A percentile compares a stretch with the other conserved stretches of the same genome.
Evolutionary conservation across 768 basidiomycete species (phyloP).

Genomic region (Amanita brunnescens): DNA sequence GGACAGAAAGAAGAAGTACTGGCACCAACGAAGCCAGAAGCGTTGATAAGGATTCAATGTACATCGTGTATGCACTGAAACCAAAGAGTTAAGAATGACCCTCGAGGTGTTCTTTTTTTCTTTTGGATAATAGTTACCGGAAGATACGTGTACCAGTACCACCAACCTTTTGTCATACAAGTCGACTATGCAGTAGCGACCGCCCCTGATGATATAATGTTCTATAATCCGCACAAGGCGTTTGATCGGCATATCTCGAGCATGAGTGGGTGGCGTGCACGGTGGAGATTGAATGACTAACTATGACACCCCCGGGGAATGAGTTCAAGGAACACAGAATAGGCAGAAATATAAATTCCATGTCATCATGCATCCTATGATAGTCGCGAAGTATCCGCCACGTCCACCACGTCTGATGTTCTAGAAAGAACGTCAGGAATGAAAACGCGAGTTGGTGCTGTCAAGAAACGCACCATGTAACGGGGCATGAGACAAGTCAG

Average conservation of each 20-base stretch:
- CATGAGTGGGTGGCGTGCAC: too few species aligned
- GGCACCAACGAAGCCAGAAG: conserved; percentile 73
- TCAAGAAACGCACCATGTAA: conserved; percentile 45
- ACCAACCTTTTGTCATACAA: conserved; percentile 56
- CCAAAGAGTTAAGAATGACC: neutral
- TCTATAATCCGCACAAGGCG: conserved; percentile 49
- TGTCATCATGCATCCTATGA: conserved; percentile 68
- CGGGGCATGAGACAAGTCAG: conserved; percentile 70
- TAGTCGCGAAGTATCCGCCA: conserved; percentile 73
- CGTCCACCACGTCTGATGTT: conserved; percentile 81
- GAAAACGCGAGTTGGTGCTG: neutral
- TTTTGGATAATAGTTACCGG: conserved; percentile 30
- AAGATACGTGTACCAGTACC: conserved; percentile 70
- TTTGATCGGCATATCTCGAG: neutral
- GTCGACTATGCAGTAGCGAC: conserved; percentile 63
- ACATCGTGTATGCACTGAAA: conserved; percentile 52
- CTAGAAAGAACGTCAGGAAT: conserved; percentile 20
- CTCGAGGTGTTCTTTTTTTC: neutral
- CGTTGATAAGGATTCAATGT: conserved; percentile 72
- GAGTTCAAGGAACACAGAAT: conserved; percentile 72
- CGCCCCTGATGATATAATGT: conserved; percentile 65
- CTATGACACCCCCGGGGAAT: conserved; percentile 80
- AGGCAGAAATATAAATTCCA: conserved; percentile 80
- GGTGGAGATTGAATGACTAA: conserved; percentile 15
- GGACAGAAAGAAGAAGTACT: conserved; percentile 29